Conservation (phyloP, 352 stramenopile species). For the Phytophthora lateralis region DNA sequence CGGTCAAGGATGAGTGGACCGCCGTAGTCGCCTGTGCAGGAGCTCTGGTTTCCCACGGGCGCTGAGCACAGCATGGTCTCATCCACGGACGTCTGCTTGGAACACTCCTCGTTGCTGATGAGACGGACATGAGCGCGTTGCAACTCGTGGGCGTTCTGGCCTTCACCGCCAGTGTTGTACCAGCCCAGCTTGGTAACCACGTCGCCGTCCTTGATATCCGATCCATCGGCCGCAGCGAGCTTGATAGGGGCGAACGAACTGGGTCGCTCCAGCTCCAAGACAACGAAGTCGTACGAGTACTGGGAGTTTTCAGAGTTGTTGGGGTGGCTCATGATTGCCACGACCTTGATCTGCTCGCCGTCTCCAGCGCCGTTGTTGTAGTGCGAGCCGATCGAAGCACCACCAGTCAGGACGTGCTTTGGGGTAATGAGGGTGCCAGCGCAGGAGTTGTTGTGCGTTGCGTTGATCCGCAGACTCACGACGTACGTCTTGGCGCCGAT, state of each 20-base stretch:
- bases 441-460: slow-evolving; percentile 19
- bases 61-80: slow-evolving; percentile 52
- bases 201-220: slow-evolving; percentile 30
- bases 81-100: slow-evolving; percentile 30
- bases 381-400: slow-evolving; percentile 20
- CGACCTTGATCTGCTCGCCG: slow-evolving; percentile 27
- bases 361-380: slow-evolving; percentile 23
- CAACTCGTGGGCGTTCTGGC: slow-evolving; percentile 26
- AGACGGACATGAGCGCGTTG: slow-evolving; percentile 40
- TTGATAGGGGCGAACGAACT: slow-evolving; percentile 35
- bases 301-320: slow-evolving; percentile 9
- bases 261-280: slow-evolving; percentile 43
- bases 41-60: slow-evolving; percentile 19
- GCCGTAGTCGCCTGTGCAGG: slow-evolving; percentile 61
- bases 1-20: slow-evolving; percentile 45
- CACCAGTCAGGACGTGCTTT: slow-evolving; percentile 16
- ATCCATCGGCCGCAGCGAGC: slow-evolving; percentile 29
- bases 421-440: slow-evolving; percentile 16
- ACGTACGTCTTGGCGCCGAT: slow-evolving; percentile 42
- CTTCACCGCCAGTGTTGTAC: slow-evolving; percentile 28
- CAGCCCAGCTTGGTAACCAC: slow-evolving; percentile 35
- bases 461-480: slow-evolving; percentile 17
- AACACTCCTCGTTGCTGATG: slow-evolving; percentile 42
- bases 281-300: slow-evolving; percentile 41
- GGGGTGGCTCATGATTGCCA: slow-evolving; percentile 16